Evolutionary conservation across 2,329 filamentous ascomycete genomes (phyloP).

Genomic region (Botrytis tulipae): DNA sequence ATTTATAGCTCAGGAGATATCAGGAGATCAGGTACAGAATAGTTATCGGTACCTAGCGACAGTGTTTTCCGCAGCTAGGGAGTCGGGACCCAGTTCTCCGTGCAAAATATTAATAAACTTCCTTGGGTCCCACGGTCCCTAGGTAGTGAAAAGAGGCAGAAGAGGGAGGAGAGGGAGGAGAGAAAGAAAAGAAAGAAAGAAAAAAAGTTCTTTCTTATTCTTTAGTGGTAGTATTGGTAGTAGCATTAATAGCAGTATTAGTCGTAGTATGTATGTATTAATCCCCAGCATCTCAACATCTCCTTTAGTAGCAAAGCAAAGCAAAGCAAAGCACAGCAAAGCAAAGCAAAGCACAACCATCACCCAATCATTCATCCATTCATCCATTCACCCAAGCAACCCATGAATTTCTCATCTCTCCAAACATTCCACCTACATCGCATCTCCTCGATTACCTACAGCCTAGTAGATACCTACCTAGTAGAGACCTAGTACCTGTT

Average conservation of each 20-base stretch:
- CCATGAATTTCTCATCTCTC: constrained; percentile 13
- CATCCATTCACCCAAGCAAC: background rate
- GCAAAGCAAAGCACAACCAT: too few species aligned
- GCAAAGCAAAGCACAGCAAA: too few species aligned
- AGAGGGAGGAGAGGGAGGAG: too few species aligned
- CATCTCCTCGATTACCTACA: background rate
- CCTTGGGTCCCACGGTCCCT: background rate
- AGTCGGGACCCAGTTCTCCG: background rate
- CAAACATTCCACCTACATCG: background rate
- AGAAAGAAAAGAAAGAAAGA: background rate
- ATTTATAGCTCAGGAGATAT: background rate
- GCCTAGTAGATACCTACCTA: background rate
- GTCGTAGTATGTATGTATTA: background rate
- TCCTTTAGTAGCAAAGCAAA: too few species aligned
- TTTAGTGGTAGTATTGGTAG: too few species aligned
- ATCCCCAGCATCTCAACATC: background rate
- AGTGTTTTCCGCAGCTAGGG: too few species aligned
- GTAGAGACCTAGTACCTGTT: too few species aligned
- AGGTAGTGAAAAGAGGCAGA: background rate
- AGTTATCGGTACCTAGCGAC: too few species aligned
- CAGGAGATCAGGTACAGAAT: too few species aligned
- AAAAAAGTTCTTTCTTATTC: too few species aligned
- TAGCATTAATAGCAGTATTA: background rate
- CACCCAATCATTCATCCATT: constrained; percentile 1
- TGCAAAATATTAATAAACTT: background rate